Conservation (phyloP, 1,284 basidiomycete species). For the Sporisorium iseilematis-ciliati region DNA sequence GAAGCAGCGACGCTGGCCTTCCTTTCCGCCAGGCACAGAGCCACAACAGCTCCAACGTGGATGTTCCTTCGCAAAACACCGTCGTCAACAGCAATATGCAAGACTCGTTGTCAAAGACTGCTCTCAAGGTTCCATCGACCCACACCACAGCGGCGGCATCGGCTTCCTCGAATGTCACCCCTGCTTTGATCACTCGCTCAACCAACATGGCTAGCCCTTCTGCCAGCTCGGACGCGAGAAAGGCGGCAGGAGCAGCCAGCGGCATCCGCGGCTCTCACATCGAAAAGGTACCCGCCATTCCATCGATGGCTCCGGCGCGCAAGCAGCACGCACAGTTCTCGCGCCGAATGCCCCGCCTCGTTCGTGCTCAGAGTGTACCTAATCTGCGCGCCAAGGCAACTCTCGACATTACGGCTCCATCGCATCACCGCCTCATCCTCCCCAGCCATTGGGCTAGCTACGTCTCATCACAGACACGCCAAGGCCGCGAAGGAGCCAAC, state of each 20-base stretch:
- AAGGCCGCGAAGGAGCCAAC: constrained; percentile 19
- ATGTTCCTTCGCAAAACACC: neutral
- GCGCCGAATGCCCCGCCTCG: constrained; percentile 33
- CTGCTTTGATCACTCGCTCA: constrained; percentile 7
- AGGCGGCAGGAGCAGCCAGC: neutral
- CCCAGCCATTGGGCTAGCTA: constrained; percentile 45
- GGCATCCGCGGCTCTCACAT: neutral
- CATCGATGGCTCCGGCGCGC: constrained; percentile 20
- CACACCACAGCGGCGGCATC: neutral
- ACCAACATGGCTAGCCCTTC: neutral
- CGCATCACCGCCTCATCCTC: constrained; percentile 44
- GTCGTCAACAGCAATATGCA: neutral
- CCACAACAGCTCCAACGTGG: neutral
- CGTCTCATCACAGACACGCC: constrained; percentile 23
- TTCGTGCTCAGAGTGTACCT: constrained; percentile 49
- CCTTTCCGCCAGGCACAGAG: neutral
- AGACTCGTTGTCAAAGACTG: neutral
- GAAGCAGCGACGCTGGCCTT: constrained; percentile 29
- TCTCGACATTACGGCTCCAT: constrained; percentile 32
- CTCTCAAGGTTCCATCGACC: neutral
- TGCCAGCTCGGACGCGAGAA: neutral
- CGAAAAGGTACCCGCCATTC: constrained; percentile 6
- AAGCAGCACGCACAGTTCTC: constrained; percentile 19
- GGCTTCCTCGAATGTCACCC: neutral
- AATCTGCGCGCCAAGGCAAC: constrained; percentile 51